Evolutionary conservation across 495 filamentous ascomycete genomes (phyloP).

Genomic region (Antarctomyces pellizariae): DNA sequence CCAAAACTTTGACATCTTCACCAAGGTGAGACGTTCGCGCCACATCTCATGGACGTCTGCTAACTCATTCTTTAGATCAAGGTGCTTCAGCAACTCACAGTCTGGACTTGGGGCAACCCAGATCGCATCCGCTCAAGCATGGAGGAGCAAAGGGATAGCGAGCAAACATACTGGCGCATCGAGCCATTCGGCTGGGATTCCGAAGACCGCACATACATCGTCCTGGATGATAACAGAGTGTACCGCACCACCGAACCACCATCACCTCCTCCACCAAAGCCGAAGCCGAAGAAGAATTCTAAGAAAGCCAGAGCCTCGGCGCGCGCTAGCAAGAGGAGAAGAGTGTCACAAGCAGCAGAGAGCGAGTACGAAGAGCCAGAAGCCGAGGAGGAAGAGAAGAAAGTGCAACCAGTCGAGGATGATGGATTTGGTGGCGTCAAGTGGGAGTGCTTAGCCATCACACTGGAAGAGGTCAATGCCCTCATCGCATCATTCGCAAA

Average conservation of each 20-base stretch:
- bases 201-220: slow-evolving; percentile 64
- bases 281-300: slow-evolving; percentile 54
- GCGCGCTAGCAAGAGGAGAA: slow-evolving; percentile 51
- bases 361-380: slow-evolving; percentile 31
- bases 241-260: slow-evolving; percentile 58
- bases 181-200: slow-evolving; percentile 78
- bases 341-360: slow-evolving; percentile 28
- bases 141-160: slow-evolving; percentile 55
- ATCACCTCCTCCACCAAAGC: slow-evolving; percentile 27
- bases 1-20: slow-evolving; percentile 57
- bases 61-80: slow-evolving; percentile 27
- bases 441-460: slow-evolving; percentile 83
- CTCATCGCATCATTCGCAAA: slow-evolving; percentile 50
- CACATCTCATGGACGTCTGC: slow-evolving; percentile 4
- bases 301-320: slow-evolving; percentile 45
- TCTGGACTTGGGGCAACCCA: slow-evolving; percentile 69
- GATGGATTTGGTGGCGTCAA: slow-evolving; percentile 45
- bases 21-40: slow-evolving; percentile 27
- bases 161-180: slow-evolving; percentile 75
- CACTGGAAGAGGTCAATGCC: slow-evolving; percentile 44
- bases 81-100: slow-evolving; percentile 72
- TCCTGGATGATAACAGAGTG: slow-evolving; percentile 81
- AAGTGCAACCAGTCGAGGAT: slow-evolving; percentile 19
- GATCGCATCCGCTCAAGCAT: slow-evolving; percentile 73
- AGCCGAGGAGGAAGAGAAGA: slow-evolving; percentile 17